These are phyloP conservation scores for Isatis tinctoria DNA, from an alignment of 345 rosid species.

Conservation along the genomic window DNA sequence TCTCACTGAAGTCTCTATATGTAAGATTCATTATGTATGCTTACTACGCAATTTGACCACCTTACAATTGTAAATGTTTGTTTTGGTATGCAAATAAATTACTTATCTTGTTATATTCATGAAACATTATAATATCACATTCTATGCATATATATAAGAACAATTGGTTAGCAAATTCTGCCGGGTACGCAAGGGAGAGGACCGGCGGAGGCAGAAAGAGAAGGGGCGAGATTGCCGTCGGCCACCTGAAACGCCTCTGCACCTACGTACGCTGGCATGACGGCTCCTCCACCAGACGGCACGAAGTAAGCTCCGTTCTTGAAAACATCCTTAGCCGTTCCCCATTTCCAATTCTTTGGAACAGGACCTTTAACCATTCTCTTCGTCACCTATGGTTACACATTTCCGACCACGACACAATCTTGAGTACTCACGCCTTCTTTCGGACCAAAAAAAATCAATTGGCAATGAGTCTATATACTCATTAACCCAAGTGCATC, in stretches of 20 bases:
- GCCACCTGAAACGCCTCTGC: conserved; percentile 49
- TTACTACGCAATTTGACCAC: too few relatives aligned
- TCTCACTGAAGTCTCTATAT: too few relatives aligned
- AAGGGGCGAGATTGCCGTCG: conserved; percentile 49
- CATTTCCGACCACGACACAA: too few relatives aligned
- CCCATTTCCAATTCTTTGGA: conserved; percentile 66
- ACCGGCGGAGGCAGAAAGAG: conserved; percentile 68
- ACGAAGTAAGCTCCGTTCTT: conserved; percentile 71
- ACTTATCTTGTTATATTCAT: background rate
- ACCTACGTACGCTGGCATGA: conserved; percentile 39
- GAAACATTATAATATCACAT: background rate
- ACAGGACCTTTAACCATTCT: conserved; percentile 33
- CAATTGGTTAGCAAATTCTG: conserved; percentile 33
- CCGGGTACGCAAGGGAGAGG: conserved; percentile 44
- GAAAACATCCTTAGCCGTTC: conserved; percentile 58
- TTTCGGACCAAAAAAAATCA: background rate
- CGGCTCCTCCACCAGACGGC: conserved; percentile 65
- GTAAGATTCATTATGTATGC: background rate
- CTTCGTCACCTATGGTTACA: conserved; percentile 56
- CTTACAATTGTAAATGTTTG: too few relatives aligned
- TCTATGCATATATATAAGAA: background rate
- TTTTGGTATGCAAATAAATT: background rate
- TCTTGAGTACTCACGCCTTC: background rate
- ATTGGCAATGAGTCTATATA: background rate
- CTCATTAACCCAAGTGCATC: background rate